These are phyloP conservation scores for Naganishia liquefaciens DNA, from an alignment of 1,284 basidiomycete genomes.

Conservation along the genomic window DNA sequence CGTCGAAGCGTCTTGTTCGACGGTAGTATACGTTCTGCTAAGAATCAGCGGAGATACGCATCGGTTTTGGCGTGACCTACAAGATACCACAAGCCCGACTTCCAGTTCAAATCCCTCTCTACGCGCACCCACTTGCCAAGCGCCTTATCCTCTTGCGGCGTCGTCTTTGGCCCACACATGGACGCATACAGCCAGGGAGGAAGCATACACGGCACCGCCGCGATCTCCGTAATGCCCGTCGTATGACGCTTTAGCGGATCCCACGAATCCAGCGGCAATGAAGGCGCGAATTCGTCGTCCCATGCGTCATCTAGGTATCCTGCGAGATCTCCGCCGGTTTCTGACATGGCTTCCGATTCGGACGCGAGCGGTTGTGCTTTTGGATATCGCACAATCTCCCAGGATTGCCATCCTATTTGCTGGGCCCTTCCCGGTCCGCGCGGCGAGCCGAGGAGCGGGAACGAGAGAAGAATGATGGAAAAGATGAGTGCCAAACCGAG, in stretches of 20 bases:
- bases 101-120: slow-evolving; percentile 69
- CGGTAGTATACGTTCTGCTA: slow-evolving; percentile 75
- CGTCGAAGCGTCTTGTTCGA: slow-evolving; percentile 66
- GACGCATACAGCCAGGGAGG: slow-evolving; percentile 61
- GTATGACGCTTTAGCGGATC: slow-evolving; percentile 73
- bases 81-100: slow-evolving; percentile 65
- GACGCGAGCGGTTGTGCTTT: slow-evolving; percentile 27
- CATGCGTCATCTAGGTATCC: slow-evolving; percentile 57
- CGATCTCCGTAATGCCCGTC: slow-evolving; percentile 67
- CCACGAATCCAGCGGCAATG: slow-evolving; percentile 76
- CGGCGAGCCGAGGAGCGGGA: slow-evolving; percentile 49
- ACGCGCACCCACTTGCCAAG: slow-evolving; percentile 53
- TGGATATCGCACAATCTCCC: slow-evolving; percentile 63
- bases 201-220: slow-evolving; percentile 67
- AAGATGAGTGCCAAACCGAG: slow-evolving; percentile 65
- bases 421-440: slow-evolving; percentile 68
- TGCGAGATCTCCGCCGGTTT: slow-evolving; percentile 62
- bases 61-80: slow-evolving; percentile 47
- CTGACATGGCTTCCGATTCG: slow-evolving; percentile 39
- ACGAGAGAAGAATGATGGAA: slow-evolving; percentile 61
- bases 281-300: slow-evolving; percentile 61
- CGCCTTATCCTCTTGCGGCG: slow-evolving; percentile 31
- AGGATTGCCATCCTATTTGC: slow-evolving; percentile 85
- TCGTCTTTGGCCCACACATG: slow-evolving; percentile 59
- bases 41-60: slow-evolving; percentile 23